phyloP scores from a whole-genome alignment of 2,329 filamentous ascomycete genomes.

The Trichoderma arundinaceum region DNA sequence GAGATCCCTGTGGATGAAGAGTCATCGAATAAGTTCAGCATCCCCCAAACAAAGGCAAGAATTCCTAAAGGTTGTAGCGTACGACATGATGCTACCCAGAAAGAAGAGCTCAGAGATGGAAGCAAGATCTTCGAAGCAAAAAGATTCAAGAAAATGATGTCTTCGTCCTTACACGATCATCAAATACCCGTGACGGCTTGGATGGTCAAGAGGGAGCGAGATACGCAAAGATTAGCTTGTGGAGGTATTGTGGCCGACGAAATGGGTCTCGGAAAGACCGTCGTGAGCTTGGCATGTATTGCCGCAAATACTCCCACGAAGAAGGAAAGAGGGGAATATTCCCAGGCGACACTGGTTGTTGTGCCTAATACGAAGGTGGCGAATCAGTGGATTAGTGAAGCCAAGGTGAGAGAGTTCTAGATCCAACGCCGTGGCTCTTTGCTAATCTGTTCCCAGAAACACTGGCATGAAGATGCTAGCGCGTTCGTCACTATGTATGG shows the following conservation, averaged over 20 bases:
- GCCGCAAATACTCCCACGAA: conserved; percentile 32
- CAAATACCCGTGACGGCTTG: conserved; percentile 59
- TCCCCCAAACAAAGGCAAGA: background rate
- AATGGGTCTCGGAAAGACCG: conserved; percentile 71
- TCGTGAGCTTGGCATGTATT: conserved; percentile 70
- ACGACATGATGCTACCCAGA: conserved; percentile 29
- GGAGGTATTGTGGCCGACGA: conserved; percentile 59
- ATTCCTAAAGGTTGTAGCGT: conserved; percentile 34
- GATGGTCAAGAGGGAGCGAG: conserved; percentile 59
- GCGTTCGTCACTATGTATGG: background rate
- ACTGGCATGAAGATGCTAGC: background rate
- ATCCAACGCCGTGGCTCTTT: background rate
- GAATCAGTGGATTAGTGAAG: conserved; percentile 39
- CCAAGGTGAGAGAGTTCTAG: background rate
- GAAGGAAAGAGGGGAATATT: conserved; percentile 46
- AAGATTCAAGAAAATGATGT: conserved; percentile 36
- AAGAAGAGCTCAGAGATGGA: conserved; percentile 33
- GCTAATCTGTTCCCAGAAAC: background rate
- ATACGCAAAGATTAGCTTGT: background rate
- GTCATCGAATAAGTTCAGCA: background rate
- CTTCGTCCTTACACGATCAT: conserved; percentile 48
- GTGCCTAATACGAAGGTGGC: conserved; percentile 38
- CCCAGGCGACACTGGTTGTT: conserved; percentile 45
- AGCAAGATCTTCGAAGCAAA: conserved; percentile 31
- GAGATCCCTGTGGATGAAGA: background rate